phyloP scores from a whole-genome alignment of 1,139 yeast species.

The Suhomyces panamericanus region DNA sequence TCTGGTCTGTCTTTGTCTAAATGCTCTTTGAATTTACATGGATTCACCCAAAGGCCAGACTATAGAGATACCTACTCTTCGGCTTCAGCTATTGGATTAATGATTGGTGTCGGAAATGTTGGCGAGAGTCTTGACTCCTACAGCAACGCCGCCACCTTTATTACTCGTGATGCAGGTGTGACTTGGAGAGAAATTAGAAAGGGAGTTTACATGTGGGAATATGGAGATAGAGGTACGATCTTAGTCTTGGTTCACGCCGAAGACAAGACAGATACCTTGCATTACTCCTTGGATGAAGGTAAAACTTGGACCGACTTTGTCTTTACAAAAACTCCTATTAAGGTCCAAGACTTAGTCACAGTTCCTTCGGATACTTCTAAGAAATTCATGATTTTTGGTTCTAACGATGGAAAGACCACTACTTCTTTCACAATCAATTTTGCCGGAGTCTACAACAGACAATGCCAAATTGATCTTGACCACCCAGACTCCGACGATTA shows the following conservation, averaged over 20 bases:
- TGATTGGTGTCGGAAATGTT: slow-evolving; percentile 89
- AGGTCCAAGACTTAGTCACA: slow-evolving; percentile 75
- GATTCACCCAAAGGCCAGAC: slow-evolving; percentile 85
- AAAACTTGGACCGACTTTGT: slow-evolving; percentile 66
- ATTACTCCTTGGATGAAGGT: slow-evolving; percentile 81
- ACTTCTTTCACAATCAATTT: slow-evolving; percentile 66
- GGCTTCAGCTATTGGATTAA: slow-evolving; percentile 81
- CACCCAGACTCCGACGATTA: slow-evolving; percentile 67
- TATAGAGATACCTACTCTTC: slow-evolving; percentile 84
- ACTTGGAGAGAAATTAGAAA: slow-evolving; percentile 79
- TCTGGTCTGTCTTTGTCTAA: slow-evolving; percentile 48
- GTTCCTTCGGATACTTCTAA: slow-evolving; percentile 88
- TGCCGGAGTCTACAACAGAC: slow-evolving; percentile 58
- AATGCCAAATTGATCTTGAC: slow-evolving; percentile 67
- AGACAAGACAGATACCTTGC: slow-evolving; percentile 56
- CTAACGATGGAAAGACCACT: slow-evolving; percentile 20
- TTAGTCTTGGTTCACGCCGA: slow-evolving; percentile 65
- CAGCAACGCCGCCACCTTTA: slow-evolving; percentile 63
- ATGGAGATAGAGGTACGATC: slow-evolving; percentile 91
- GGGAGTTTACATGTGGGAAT: slow-evolving; percentile 89
- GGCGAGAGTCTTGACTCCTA: slow-evolving; percentile 59
- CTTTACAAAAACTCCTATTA: slow-evolving; percentile 59
- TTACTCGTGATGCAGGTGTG: slow-evolving; percentile 85
- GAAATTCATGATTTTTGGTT: slow-evolving; percentile 51
- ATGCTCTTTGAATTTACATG: slow-evolving; percentile 86